Evolutionary conservation across 2,329 filamentous ascomycete genomes (phyloP), one percentile per base, ranked within the genome.

Genomic region (Colletotrichum lini): DNA sequence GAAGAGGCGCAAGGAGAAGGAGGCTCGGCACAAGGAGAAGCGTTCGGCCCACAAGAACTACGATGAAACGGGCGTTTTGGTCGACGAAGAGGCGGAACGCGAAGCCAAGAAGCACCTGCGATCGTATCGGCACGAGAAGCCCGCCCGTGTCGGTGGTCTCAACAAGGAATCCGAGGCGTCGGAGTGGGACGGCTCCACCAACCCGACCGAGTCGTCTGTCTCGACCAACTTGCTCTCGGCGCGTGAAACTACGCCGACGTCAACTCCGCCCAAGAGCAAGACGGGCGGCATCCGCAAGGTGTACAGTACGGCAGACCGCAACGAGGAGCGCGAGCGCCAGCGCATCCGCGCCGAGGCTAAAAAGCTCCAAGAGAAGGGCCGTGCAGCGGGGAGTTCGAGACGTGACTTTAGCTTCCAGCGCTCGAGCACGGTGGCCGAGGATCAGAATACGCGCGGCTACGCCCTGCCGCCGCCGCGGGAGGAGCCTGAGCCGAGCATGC

Each of bases 121-220:
- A 70, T 90, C 90, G 44, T 98, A 98, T 85, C 93, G 95, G 30
- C 88, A 94, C 78, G 96, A 98, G 83, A 94, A 92, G 80, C 86
- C 94, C 2, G 96, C 96, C 0, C 89, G 93, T 62, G 95, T 98
- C 2, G 96, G 96, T 45, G 96, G 96, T 23, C 84, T 98, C 80
- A 98, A 98, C 83, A 91, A 92, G 76, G 87, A 93, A 75, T 88
- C 91, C 53, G 96, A 98, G 75, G 93, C 92, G 72, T 93, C 91
- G 71, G 85, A 90, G 74, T 97, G 94, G 87, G 93, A 97, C 78
- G 94, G 93, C 54, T 89, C 86, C 15, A 90, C 88, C 21, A 90
- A 89, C 80, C 92, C 92, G 59, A 90, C 92, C 74, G 89, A 88
- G 78, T 91, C 90, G 44, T 88, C 86, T n/a, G 89, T 90, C 47